Percentiles rank a stretch among this genome's conserved stretches.
These are phyloP conservation scores for Nothophoma quercina DNA, from an alignment of 2,329 filamentous ascomycete species.

Conservation along the genomic window DNA sequence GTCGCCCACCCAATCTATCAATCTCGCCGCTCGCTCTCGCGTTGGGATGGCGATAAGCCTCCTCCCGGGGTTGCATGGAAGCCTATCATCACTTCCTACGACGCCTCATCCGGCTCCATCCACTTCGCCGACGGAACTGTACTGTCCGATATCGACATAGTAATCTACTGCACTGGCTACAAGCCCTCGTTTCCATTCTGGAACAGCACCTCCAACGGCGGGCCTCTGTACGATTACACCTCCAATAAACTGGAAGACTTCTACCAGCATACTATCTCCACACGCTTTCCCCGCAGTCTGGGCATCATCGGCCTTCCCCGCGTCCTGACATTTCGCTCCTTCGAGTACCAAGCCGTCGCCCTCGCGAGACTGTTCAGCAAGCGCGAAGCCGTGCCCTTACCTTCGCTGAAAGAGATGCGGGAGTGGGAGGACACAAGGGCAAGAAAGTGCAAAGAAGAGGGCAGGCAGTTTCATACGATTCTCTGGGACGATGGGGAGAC, in stretches of 20 bases:
- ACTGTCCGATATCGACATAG: conserved; percentile 33
- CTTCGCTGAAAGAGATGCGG: conserved; percentile 43
- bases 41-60: conserved; percentile 61
- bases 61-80: conserved; percentile 62
- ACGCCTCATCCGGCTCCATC: conserved; percentile 25
- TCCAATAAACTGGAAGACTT: conserved; percentile 53
- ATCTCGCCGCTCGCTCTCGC: conserved; percentile 58
- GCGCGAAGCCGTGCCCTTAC: conserved; percentile 48
- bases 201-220: conserved; percentile 57
- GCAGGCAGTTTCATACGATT: conserved; percentile 61
- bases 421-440: conserved; percentile 58
- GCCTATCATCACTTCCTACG: conserved; percentile 58
- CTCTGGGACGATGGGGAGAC: conserved; percentile 63
- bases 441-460: conserved; percentile 37
- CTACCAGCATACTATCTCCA: conserved; percentile 49
- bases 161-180: conserved; percentile 46
- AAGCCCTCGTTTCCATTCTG: conserved; percentile 58
- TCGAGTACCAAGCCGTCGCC: conserved; percentile 65
- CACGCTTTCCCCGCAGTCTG: conserved; percentile 55
- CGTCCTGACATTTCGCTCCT: conserved; percentile 61
- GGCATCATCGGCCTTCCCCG: conserved; percentile 62
- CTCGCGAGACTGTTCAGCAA: conserved; percentile 59
- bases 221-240: conserved; percentile 59
- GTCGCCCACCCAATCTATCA: conserved; percentile 58
- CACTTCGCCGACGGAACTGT: conserved; percentile 36